Base-by-base conservation (phyloP, 225 moss, liverwort and hornwort genomes). In the Polytrichum commune region DNA sequence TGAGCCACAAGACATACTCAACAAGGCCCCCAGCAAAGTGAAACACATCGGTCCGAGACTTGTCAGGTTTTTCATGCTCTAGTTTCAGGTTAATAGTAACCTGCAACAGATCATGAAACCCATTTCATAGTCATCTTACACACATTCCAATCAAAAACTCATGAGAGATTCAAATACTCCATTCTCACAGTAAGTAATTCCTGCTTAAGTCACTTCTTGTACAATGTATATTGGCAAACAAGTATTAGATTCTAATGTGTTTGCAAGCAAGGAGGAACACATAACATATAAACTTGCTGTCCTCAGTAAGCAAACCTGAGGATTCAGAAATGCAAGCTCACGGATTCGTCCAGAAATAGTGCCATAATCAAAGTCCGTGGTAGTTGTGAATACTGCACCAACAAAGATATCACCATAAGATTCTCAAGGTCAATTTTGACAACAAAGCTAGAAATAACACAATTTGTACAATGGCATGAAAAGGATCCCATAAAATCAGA, bases 1-100 rank as follows among this genome's bases (percentile, higher is more conserved):
- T 95, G 69, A 98, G 92, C 97, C 97, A 98, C 63, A 90, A 71
- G 24, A 95, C 89, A 76, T 95, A 95, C 70, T 98, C 95, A 79
- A 85, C 82, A 64, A 98, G 79, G 18, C 97, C 97, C 68, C 97
- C 97, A 53, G 94, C 90, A 81, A 98, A 98, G 73, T 98, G 97
- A 76, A 87, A 95, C 69, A 87, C 81, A 19, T 84, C 86, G 23
- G 85, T 84, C 60, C 85, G 81, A 32, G 26, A 62, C 72, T 78
- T 83, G 57, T 87, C 85, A 19, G 69, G 55, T 13, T 65, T 85
- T 70, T 73, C 78, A 62, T 83, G 82, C 62, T 88, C 83, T 81
- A 95, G 85, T 72, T 83, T 89, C 77, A 98, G 67, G 54, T 74
- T 88, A 54, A 98, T 92, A 33, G 91, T 91, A 54, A 97, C 94